A percentile compares a stretch with the other conserved stretches of the same genome.
Evolutionary conservation across 495 filamentous ascomycete genomes (phyloP).

Genomic region (Aspergillus conjunctus): DNA sequence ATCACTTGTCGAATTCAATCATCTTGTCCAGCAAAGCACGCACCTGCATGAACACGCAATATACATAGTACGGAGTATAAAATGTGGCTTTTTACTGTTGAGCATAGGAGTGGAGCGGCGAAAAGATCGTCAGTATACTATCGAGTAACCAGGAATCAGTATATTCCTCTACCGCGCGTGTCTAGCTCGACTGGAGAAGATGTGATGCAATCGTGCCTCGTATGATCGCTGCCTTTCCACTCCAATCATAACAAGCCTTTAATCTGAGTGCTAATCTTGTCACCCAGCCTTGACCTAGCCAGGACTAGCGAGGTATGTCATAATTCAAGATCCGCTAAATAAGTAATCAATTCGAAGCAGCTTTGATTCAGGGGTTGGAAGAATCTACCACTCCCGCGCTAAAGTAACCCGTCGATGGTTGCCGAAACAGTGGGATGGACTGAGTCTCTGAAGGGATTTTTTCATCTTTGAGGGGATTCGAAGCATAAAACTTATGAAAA

Average conservation of each 20-base stretch:
- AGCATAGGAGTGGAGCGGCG: no score
- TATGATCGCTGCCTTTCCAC: slow-evolving; percentile 1
- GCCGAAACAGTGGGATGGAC: not conserved
- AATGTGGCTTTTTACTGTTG: no score
- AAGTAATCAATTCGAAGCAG: slow-evolving; percentile 1
- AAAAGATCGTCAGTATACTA: no score
- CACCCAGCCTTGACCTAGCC: slow-evolving; percentile 14
- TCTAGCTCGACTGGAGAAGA: not conserved
- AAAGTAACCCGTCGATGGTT: not conserved
- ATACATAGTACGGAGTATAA: no score
- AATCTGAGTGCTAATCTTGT: slow-evolving; percentile 1
- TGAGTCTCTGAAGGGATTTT: no score
- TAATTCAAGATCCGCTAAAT: slow-evolving; percentile 9
- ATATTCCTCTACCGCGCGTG: no score
- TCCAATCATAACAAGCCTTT: no score
- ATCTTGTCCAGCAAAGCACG: not conserved
- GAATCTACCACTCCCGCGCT: not conserved
- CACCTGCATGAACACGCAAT: not conserved
- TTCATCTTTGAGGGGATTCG: no score
- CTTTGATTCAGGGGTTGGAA: slow-evolving; percentile 10
- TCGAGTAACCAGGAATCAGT: no score
- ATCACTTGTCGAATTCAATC: not conserved
- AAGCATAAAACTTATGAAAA: not conserved
- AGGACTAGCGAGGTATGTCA: slow-evolving; percentile 26
- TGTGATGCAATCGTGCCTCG: slow-evolving; percentile 18